Conservation (phyloP, 192 early-diverging fungal genomes). For the Cetraspora pellucida region DNA sequence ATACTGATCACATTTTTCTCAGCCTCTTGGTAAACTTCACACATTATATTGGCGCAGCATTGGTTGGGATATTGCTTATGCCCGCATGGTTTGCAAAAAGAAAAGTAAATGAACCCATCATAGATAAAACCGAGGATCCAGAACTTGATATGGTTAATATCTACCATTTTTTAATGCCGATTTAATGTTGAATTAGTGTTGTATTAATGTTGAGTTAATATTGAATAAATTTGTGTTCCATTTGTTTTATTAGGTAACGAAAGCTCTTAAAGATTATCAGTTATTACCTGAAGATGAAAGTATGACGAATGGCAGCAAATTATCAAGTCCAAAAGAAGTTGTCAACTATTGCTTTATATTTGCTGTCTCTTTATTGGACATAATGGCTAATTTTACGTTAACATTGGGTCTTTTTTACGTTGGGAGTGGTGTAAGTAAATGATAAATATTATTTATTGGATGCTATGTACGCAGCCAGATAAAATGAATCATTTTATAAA, state of each 20-base stretch:
- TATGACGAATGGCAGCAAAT: slow-evolving; percentile 26
- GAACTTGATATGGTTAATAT: not conserved
- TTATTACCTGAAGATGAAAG: slow-evolving; percentile 11
- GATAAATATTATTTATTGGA: not conserved
- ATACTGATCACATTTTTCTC: too few relatives aligned
- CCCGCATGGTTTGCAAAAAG: slow-evolving; percentile 35
- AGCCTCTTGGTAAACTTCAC: slow-evolving; percentile 31
- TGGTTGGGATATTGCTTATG: slow-evolving; percentile 41
- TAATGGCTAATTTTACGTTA: slow-evolving; percentile 55
- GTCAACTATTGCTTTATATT: slow-evolving; percentile 39
- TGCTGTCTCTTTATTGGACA: slow-evolving; percentile 49
- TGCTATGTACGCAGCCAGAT: too few relatives aligned
- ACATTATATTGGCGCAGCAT: slow-evolving; percentile 46
- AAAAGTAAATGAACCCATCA: too few relatives aligned
- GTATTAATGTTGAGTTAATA: not conserved
- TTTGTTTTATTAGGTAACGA: not conserved
- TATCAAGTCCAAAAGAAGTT: slow-evolving; percentile 38
- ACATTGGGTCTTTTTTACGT: slow-evolving; percentile 61
- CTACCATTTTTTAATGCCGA: not conserved
- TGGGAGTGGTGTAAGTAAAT: slow-evolving; percentile 58
- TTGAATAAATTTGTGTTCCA: not conserved
- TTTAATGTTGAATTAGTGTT: too few relatives aligned
- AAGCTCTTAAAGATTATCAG: slow-evolving; percentile 10
- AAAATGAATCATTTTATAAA: too few relatives aligned
- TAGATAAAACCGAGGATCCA: not conserved